Evolutionary conservation across 257 asterid genomes (phyloP).

Genomic region (Asclepias syriaca): DNA sequence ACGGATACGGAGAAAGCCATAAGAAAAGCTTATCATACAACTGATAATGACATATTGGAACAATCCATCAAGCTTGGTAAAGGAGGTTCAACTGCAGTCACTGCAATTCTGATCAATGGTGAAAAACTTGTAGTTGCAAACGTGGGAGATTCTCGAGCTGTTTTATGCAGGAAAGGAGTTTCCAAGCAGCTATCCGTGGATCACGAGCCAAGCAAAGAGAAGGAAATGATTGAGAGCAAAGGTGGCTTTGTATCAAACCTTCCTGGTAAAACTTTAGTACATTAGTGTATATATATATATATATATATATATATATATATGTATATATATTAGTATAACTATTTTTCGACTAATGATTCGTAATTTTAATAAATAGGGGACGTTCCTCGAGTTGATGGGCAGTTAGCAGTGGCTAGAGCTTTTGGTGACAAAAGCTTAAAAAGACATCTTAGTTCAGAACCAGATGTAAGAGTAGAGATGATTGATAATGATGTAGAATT

Average conservation of each 20-base stretch:
- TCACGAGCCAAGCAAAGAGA: conserved; percentile 80
- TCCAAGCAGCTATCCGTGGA: conserved; percentile 83
- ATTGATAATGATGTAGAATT: conserved; percentile 70
- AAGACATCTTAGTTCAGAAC: conserved; percentile 82
- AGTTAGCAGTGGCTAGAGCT: conserved; percentile 91
- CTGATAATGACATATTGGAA: conserved; percentile 68
- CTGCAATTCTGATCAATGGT: conserved; percentile 72
- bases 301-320: too few species aligned
- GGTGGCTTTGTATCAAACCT: conserved; percentile 89
- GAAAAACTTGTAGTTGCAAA: conserved; percentile 78
- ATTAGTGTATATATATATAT: too few species aligned
- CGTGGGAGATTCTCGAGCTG: conserved; percentile 91
- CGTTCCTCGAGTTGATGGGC: conserved; percentile 95
- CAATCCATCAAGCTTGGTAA: conserved; percentile 57
- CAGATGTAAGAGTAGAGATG: conserved; percentile 44
- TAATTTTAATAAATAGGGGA: conserved; percentile 43
- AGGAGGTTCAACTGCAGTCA: conserved; percentile 95
- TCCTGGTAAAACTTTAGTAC: conserved; percentile 48
- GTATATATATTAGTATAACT: too few species aligned
- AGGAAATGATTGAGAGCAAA: conserved; percentile 63
- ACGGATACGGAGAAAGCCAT: conserved; percentile 50
- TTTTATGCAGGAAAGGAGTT: conserved; percentile 54
- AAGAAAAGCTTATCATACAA: conserved; percentile 53
- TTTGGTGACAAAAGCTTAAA: conserved; percentile 94
- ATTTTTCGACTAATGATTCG: not conserved